These are phyloP conservation scores for Pyrenophora teres DNA, from an alignment of 2,329 filamentous ascomycete species.

Conservation along the genomic window DNA sequence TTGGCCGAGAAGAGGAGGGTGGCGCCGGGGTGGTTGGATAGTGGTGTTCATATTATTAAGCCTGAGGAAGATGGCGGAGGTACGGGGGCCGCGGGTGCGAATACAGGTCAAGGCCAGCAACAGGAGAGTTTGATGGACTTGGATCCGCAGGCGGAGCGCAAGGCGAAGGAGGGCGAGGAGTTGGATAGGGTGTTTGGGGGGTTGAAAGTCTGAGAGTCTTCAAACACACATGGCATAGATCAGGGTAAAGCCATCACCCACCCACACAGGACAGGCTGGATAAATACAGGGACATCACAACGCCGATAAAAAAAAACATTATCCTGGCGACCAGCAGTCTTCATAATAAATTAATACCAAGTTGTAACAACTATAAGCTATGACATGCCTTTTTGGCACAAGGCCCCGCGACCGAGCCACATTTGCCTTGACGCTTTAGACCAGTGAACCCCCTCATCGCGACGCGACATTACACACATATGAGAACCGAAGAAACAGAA, in stretches of 20 bases:
- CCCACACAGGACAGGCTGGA: background rate
- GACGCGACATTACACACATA: slow-evolving; percentile 51
- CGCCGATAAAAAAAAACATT: background rate
- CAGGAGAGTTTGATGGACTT: slow-evolving; percentile 25
- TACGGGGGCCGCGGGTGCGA: too few relatives aligned
- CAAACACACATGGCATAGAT: too few relatives aligned
- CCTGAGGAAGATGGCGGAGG: slow-evolving; percentile 66
- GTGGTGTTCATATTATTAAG: slow-evolving; percentile 66
- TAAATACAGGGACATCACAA: background rate
- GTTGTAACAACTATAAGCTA: slow-evolving; percentile 27
- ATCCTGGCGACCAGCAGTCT: slow-evolving; percentile 29
- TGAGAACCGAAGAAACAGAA: slow-evolving; percentile 29
- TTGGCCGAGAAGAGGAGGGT: slow-evolving; percentile 79
- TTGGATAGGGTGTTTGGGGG: slow-evolving; percentile 68
- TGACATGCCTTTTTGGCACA: slow-evolving; percentile 19
- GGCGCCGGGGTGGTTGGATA: slow-evolving; percentile 81
- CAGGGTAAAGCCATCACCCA: too few relatives aligned
- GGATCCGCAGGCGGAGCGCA: slow-evolving; percentile 32
- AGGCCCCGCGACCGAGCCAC: slow-evolving; percentile 14
- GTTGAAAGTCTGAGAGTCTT: slow-evolving; percentile 51
- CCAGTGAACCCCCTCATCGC: slow-evolving; percentile 23
- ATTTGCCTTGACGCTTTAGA: slow-evolving; percentile 1
- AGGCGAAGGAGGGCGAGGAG: slow-evolving; percentile 64
- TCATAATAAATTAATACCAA: slow-evolving; percentile 38
- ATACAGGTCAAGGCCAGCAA: too few relatives aligned